Evolutionary conservation across 2,329 filamentous ascomycete species (phyloP).

Genomic region (Penicillium sp.): DNA sequence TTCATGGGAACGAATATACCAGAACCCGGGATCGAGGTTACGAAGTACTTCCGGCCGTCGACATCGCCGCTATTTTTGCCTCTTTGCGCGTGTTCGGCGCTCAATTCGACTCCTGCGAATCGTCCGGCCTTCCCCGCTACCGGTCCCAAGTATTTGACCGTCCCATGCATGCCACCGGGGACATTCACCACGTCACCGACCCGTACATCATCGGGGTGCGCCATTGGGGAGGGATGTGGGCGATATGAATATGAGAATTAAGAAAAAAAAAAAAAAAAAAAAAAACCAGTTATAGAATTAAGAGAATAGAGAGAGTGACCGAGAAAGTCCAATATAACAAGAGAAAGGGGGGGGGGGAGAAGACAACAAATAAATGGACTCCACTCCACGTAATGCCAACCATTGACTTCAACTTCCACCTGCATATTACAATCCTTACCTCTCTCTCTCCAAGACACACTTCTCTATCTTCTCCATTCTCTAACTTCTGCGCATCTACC

Average conservation of each 20-base stretch:
- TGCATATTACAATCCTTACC: slow-evolving; percentile 9
- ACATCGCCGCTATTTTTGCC: slow-evolving; percentile 97
- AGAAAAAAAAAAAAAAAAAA: background rate
- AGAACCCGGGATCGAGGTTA: slow-evolving; percentile 70
- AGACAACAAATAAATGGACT: slow-evolving; percentile 22
- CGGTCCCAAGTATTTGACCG: slow-evolving; percentile 80
- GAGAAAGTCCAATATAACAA: background rate
- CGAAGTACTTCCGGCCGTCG: slow-evolving; percentile 81
- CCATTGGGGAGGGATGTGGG: slow-evolving; percentile 27
- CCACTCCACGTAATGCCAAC: slow-evolving; percentile 19
- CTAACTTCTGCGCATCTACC: background rate
- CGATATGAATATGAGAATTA: background rate
- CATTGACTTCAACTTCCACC: slow-evolving; percentile 2
- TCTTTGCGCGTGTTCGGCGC: slow-evolving; percentile 71
- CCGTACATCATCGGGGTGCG: slow-evolving; percentile 53
- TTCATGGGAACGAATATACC: slow-evolving; percentile 90
- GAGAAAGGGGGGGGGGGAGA: slow-evolving; percentile 13
- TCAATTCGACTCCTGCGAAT: slow-evolving; percentile 90
- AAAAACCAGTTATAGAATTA: too few relatives aligned
- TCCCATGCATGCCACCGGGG: slow-evolving; percentile 87
- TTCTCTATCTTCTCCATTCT: background rate
- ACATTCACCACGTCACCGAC: slow-evolving; percentile 87
- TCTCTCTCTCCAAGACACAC: slow-evolving; percentile 3
- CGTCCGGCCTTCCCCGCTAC: slow-evolving; percentile 86
- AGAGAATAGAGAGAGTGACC: background rate